Evolutionary conservation across 768 basidiomycete species (phyloP).

Genomic region (Mycena albidolilacea): DNA sequence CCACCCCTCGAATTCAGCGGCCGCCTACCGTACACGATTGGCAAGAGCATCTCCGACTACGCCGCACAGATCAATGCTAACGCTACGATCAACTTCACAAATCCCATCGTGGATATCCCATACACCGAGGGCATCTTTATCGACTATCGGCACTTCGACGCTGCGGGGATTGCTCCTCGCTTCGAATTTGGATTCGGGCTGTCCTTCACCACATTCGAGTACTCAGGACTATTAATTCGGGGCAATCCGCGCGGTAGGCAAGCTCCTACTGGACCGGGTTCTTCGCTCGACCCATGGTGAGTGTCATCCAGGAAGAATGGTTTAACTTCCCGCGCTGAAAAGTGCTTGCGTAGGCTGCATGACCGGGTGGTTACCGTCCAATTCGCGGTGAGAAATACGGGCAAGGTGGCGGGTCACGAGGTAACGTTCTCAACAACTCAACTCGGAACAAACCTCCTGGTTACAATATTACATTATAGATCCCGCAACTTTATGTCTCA

Average conservation of each 20-base stretch:
- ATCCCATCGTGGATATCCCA: slow-evolving; percentile 59
- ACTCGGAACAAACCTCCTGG: not conserved
- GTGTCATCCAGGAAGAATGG: too few relatives aligned
- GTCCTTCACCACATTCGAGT: slow-evolving; percentile 70
- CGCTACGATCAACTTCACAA: slow-evolving; percentile 47
- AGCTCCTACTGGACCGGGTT: slow-evolving; percentile 62
- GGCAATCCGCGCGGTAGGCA: slow-evolving; percentile 58
- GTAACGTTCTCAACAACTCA: slow-evolving; percentile 42
- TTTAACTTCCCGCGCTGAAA: not conserved
- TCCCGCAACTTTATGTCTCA: slow-evolving; percentile 69
- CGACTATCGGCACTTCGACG: slow-evolving; percentile 71
- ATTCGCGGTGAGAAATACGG: slow-evolving; percentile 70
- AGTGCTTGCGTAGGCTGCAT: slow-evolving; percentile 58
- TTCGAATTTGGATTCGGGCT: slow-evolving; percentile 68
- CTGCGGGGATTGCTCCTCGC: slow-evolving; percentile 58
- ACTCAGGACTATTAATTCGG: slow-evolving; percentile 57
- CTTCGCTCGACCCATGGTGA: slow-evolving; percentile 66
- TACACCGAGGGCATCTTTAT: slow-evolving; percentile 73
- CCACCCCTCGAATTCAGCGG: slow-evolving; percentile 47
- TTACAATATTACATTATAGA: slow-evolving; percentile 46
- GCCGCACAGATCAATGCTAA: slow-evolving; percentile 61
- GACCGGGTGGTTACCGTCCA: slow-evolving; percentile 63
- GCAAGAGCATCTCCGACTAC: slow-evolving; percentile 69
- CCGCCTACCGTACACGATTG: slow-evolving; percentile 67
- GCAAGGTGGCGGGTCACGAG: slow-evolving; percentile 67